Evolutionary conservation across 768 basidiomycete genomes (phyloP).

Genomic region (Serpula lacrymans): DNA sequence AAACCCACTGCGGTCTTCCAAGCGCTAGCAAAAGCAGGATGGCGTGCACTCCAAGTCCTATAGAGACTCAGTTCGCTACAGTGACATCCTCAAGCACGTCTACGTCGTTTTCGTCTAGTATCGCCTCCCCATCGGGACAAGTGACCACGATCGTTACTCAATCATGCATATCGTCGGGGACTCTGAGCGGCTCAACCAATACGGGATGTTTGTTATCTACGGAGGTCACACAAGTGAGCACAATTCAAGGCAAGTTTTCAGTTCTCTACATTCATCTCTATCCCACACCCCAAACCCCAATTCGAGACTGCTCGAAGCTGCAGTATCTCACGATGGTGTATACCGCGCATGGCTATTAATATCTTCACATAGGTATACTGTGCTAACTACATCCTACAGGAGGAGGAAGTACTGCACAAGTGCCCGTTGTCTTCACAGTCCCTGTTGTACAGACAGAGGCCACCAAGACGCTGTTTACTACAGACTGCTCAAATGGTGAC

Average conservation of each 20-base stretch:
- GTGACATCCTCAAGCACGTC: conserved; percentile 31
- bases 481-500: conserved; percentile 29
- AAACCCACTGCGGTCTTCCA: too few species aligned
- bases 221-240: conserved; percentile 26
- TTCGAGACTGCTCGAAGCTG: too few species aligned
- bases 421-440: conserved; percentile 38
- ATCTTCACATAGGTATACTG: not conserved
- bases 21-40: too few species aligned
- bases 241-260: conserved; percentile 31
- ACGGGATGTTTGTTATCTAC: conserved; percentile 27
- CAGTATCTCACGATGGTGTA: too few species aligned
- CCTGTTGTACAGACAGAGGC: conserved; percentile 26
- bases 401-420: conserved; percentile 29
- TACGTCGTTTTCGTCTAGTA: conserved; percentile 35
- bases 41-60: conserved; percentile 42
- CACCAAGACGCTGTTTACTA: conserved; percentile 39
- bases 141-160: conserved; percentile 30
- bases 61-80: conserved; percentile 38
- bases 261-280: too few species aligned
- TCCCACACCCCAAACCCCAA: too few species aligned
- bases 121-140: conserved; percentile 27
- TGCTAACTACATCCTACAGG: conserved; percentile 19
- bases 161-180: conserved; percentile 30
- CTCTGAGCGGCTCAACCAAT: conserved; percentile 17
- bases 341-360: not conserved